Percentiles rank a stretch among this genome's conserved stretches.
phyloP scores from a whole-genome alignment of 805 yeast species.

The Lipomyces yamadae region DNA sequence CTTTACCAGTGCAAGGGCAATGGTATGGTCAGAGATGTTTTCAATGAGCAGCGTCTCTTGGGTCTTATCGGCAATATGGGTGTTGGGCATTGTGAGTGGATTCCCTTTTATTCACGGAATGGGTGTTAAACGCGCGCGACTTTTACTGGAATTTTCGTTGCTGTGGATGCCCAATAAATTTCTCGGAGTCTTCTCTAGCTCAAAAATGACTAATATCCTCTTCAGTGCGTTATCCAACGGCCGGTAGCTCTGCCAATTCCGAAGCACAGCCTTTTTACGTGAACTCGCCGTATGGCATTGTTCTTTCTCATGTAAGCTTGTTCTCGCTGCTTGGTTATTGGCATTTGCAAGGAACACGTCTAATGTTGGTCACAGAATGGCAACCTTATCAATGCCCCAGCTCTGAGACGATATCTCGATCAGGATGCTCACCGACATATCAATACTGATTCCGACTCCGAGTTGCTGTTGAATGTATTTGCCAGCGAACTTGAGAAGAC shows the following conservation, averaged over 20 bases:
- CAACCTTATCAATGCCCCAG: conserved; percentile 84
- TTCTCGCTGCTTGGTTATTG: neutral
- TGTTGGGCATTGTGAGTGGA: conserved; percentile 63
- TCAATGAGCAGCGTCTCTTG: conserved; percentile 77
- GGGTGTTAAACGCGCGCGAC: neutral
- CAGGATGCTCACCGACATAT: conserved; percentile 95
- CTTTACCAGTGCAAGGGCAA: conserved; percentile 97
- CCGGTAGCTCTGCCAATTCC: conserved; percentile 91
- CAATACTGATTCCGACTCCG: conserved; percentile 96
- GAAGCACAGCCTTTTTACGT: conserved; percentile 99
- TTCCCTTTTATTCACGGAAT: neutral
- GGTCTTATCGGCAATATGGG: conserved; percentile 94
- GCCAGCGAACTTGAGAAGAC: conserved; percentile 90
- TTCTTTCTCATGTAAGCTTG: conserved; percentile 63
- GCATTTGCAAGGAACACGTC: neutral
- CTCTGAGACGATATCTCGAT: conserved; percentile 79
- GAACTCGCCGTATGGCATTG: conserved; percentile 93
- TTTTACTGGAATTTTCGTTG: neutral
- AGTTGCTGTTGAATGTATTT: conserved; percentile 83
- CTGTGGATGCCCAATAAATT: neutral
- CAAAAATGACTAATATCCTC: neutral
- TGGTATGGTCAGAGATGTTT: conserved; percentile 98
- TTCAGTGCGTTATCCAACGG: conserved; percentile 91
- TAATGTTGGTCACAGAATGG: conserved; percentile 56
- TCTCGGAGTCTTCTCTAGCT: neutral